Evolutionary conservation across 2,329 filamentous ascomycete species (phyloP).

Genomic region (Curvularia sp.): DNA sequence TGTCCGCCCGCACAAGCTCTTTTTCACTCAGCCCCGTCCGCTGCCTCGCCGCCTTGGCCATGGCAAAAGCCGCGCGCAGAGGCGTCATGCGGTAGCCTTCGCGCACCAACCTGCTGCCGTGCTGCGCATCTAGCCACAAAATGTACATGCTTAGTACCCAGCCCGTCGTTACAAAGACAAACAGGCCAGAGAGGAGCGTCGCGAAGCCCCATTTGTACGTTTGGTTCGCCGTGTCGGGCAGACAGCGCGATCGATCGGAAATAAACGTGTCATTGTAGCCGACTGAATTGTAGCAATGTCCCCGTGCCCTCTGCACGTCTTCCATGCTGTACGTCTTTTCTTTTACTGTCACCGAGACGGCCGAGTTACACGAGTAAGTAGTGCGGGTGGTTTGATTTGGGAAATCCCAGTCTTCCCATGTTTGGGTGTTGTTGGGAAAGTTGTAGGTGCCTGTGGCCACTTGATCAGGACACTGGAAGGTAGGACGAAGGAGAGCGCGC

Average conservation of each 20-base stretch:
- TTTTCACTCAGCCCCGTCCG: conserved; percentile 30
- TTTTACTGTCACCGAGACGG: conserved; percentile 19
- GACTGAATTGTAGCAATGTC: conserved; percentile 30
- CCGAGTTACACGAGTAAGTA: conserved; percentile 24
- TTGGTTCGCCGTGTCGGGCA: conserved; percentile 37
- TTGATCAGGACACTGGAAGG: not conserved
- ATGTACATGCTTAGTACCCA: conserved; percentile 48
- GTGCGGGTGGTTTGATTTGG: not conserved
- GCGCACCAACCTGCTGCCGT: conserved; percentile 33
- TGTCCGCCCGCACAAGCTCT: conserved; percentile 30
- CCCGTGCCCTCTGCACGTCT: conserved; percentile 9
- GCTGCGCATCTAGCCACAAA: conserved; percentile 47
- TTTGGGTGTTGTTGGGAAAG: conserved; percentile 22
- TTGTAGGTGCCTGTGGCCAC: conserved; percentile 14
- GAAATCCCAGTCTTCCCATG: not conserved
- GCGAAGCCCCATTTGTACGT: conserved; percentile 51
- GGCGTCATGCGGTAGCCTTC: conserved; percentile 43
- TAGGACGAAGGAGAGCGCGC: too few relatives aligned
- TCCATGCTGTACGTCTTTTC: conserved; percentile 24
- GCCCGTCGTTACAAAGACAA: conserved; percentile 41
- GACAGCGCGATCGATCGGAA: conserved; percentile 28
- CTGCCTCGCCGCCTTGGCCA: conserved; percentile 34
- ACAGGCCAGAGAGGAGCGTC: conserved; percentile 42
- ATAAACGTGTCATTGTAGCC: conserved; percentile 23
- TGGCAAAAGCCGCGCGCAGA: conserved; percentile 42